Evolutionary conservation across 306 rosid genomes (phyloP).

Genomic region (Cucumis cinereus): DNA sequence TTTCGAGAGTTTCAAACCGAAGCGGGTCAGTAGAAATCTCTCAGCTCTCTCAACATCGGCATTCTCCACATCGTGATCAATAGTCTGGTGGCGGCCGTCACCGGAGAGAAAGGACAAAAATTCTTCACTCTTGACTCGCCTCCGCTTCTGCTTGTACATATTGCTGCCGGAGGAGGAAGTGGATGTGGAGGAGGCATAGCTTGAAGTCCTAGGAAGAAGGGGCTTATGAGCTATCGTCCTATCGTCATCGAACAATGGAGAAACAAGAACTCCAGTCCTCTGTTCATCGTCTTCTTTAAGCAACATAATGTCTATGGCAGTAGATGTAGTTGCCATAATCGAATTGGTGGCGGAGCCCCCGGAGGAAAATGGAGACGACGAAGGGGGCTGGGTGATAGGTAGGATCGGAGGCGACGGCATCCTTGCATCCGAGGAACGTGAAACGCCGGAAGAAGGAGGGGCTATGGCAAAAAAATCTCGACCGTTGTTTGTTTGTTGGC

Average conservation of each 20-base stretch:
- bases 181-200: constrained; percentile 19
- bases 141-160: constrained; percentile 47
- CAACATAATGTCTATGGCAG: constrained; percentile 12
- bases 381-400: constrained; percentile 29
- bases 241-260: constrained; percentile 28
- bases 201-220: constrained; percentile 35
- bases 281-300: constrained; percentile 28
- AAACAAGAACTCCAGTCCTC: constrained; percentile 23
- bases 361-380: neutral
- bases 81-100: constrained; percentile 8
- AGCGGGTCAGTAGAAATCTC: constrained; percentile 53
- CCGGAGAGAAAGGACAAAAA: constrained; percentile 24
- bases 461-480: neutral
- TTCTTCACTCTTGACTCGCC: constrained; percentile 46
- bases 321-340: neutral
- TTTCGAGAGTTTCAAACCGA: constrained; percentile 46
- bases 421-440: neutral
- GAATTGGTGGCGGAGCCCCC: constrained; percentile 4
- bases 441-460: neutral
- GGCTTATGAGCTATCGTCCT: constrained; percentile 22
- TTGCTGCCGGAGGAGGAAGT: neutral
- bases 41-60: constrained; percentile 30
- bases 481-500: neutral
- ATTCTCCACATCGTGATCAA: constrained; percentile 32
- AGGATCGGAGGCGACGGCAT: constrained; percentile 60